phyloP scores from a whole-genome alignment of 495 filamentous ascomycete genomes.

The Tetracladium setigerum region DNA sequence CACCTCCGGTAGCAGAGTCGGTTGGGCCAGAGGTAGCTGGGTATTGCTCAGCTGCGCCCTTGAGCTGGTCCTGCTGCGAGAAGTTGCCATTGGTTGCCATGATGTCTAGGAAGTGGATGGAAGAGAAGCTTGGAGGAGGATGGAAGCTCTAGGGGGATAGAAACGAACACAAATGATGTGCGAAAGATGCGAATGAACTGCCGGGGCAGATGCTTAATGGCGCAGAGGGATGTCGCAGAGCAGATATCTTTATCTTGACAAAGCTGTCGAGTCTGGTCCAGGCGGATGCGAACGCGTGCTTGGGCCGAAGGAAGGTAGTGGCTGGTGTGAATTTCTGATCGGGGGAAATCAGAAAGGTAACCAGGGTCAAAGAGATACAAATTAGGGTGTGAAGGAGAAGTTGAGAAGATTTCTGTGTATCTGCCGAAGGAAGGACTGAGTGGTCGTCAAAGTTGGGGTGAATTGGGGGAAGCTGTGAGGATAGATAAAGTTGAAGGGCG shows the following conservation, averaged over 20 bases:
- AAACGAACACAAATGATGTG: neutral
- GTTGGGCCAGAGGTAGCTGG: conserved; percentile 18
- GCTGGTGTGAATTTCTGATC: conserved; percentile 4
- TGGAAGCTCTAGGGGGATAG: neutral
- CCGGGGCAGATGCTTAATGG: neutral
- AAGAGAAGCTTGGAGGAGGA: neutral
- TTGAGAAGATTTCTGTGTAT: conserved; percentile 12
- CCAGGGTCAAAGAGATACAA: conserved; percentile 19
- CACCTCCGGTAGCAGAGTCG: conserved; percentile 16
- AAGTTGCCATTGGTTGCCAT: conserved; percentile 27
- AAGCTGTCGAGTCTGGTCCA: conserved; percentile 16
- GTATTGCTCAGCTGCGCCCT: conserved; percentile 19
- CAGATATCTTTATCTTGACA: neutral
- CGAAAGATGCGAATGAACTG: neutral
- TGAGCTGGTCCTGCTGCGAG: conserved; percentile 23
- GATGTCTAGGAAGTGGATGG: neutral
- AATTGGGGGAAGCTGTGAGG: no score
- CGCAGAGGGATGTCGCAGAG: neutral
- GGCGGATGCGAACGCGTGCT: conserved; percentile 21
- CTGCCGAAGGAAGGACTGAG: conserved; percentile 2
- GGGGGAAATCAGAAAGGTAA: conserved; percentile 1
- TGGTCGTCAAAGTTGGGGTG: no score
- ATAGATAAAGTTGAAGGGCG: no score
- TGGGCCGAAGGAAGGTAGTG: neutral
- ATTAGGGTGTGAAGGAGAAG: conserved; percentile 14